Percentiles rank a stretch among this genome's conserved stretches.
Conservation (phyloP, 805 yeast species). For the Yarrowia deformans region DNA sequence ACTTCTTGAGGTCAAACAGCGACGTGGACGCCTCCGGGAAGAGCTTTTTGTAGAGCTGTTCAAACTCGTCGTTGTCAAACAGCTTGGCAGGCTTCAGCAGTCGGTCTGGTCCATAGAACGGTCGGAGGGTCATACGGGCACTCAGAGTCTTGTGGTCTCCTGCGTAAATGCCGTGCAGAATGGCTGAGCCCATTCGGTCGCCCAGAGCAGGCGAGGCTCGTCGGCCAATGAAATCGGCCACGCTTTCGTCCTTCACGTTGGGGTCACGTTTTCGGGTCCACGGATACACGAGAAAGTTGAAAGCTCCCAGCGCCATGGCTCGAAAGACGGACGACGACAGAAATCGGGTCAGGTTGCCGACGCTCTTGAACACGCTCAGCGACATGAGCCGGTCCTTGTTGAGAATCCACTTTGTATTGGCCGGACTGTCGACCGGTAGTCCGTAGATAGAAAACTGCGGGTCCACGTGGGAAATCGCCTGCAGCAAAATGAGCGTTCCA, state of each 20-base stretch:
- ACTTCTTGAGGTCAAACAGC: neutral
- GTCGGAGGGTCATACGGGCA: slow-evolving; percentile 65
- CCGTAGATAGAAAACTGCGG: slow-evolving; percentile 61
- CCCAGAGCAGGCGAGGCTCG: slow-evolving; percentile 67
- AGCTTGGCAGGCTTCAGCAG: slow-evolving; percentile 49
- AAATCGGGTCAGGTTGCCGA: slow-evolving; percentile 42
- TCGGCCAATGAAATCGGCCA: slow-evolving; percentile 69
- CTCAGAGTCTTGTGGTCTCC: slow-evolving; percentile 77
- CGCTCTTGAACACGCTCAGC: slow-evolving; percentile 46
- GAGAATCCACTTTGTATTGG: slow-evolving; percentile 75
- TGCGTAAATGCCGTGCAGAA: slow-evolving; percentile 89
- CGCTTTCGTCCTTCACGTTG: slow-evolving; percentile 66
- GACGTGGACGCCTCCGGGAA: slow-evolving; percentile 36
- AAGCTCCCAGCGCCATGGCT: slow-evolving; percentile 65
- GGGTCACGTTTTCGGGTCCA: slow-evolving; percentile 41
- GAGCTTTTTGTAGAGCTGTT: slow-evolving; percentile 45
- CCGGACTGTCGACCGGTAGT: slow-evolving; percentile 62
- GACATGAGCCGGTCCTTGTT: slow-evolving; percentile 48
- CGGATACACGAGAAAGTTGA: slow-evolving; percentile 48
- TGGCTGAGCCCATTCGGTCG: slow-evolving; percentile 74
- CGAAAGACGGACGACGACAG: slow-evolving; percentile 50
- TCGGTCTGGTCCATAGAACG: slow-evolving; percentile 63
- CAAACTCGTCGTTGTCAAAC: slow-evolving; percentile 45
- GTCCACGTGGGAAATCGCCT: slow-evolving; percentile 55
- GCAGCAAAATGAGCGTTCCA: slow-evolving; percentile 57